phyloP scores from a whole-genome alignment of 192 early-diverging fungal genomes.

The Phycomyces blakesleeanus region DNA sequence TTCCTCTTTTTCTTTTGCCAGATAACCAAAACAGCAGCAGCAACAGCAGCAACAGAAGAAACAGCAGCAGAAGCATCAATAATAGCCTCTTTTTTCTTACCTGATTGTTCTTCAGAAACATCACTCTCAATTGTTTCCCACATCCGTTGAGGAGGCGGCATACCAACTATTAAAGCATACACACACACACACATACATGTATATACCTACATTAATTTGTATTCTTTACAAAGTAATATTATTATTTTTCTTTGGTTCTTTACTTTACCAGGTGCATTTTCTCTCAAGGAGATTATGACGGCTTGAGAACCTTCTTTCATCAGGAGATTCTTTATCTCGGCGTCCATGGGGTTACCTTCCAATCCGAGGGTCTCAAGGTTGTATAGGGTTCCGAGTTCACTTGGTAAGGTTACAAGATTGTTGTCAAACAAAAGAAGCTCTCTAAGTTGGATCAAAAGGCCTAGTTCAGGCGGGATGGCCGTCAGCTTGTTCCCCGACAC shows the following conservation, averaged over 20 bases:
- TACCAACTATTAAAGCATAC: conserved; percentile 47
- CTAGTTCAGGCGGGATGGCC: conserved; percentile 82
- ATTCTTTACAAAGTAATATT: neutral
- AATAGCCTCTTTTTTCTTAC: conserved; percentile 25
- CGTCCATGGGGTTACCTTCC: conserved; percentile 92
- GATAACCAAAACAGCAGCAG: too few species aligned
- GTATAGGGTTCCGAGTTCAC: conserved; percentile 85
- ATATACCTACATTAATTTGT: too few species aligned
- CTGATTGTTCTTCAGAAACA: conserved; percentile 46
- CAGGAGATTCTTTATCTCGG: conserved; percentile 71
- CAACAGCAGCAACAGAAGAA: too few species aligned
- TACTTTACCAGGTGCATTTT: conserved; percentile 76
- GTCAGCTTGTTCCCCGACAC: conserved; percentile 86
- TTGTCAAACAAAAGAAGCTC: conserved; percentile 94
- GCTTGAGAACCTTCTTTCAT: conserved; percentile 85
- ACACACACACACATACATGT: neutral
- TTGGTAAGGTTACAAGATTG: conserved; percentile 75
- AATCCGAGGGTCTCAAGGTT: conserved; percentile 87
- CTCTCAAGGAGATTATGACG: conserved; percentile 82
- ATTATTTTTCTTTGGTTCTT: neutral
- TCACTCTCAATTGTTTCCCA: conserved; percentile 88
- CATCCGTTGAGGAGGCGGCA: conserved; percentile 80
- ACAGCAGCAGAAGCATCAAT: too few species aligned
- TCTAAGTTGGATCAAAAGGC: conserved; percentile 72
- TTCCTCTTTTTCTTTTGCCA: too few species aligned